A percentile compares a stretch with the other conserved stretches of the same genome.
Evolutionary conservation across 2,329 filamentous ascomycete genomes (phyloP).

Genomic region (Diaporthe nobilis): DNA sequence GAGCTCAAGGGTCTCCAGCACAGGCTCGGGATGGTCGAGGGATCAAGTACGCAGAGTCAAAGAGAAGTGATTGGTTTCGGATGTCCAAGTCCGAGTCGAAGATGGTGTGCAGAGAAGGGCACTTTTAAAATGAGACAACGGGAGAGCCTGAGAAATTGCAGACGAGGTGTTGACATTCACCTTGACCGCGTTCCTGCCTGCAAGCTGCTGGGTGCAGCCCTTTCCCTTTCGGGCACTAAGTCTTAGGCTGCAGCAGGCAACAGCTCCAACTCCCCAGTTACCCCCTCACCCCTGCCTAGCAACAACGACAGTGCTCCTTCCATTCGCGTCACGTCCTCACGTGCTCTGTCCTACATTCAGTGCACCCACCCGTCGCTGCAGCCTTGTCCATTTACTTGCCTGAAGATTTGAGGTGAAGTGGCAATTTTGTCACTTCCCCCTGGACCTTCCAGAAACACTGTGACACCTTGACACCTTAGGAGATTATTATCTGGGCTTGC

Average conservation of each 20-base stretch:
- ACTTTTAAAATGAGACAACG: neutral
- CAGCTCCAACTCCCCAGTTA: neutral
- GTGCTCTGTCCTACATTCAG: neutral
- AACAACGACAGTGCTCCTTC: neutral
- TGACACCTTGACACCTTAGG: neutral
- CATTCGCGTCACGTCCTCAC: conserved; percentile 15
- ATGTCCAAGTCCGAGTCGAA: neutral
- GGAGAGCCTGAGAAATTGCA: neutral
- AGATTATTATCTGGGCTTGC: no score
- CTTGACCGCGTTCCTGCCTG: conserved; percentile 15
- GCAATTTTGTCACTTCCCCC: neutral
- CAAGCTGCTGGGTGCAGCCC: neutral
- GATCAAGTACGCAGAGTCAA: neutral
- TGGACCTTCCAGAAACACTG: neutral
- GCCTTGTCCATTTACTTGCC: neutral
- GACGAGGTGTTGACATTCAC: neutral
- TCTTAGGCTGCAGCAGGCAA: conserved; percentile 34
- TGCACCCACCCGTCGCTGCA: neutral
- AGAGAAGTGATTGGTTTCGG: neutral
- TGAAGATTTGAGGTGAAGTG: neutral
- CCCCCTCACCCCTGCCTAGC: conserved; percentile 3
- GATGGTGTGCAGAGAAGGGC: neutral
- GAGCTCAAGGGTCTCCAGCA: neutral
- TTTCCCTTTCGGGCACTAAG: conserved; percentile 12
- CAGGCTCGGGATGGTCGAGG: neutral